Base-by-base conservation (phyloP, 2,329 filamentous ascomycete genomes). In the Davidsoniella virescens region DNA sequence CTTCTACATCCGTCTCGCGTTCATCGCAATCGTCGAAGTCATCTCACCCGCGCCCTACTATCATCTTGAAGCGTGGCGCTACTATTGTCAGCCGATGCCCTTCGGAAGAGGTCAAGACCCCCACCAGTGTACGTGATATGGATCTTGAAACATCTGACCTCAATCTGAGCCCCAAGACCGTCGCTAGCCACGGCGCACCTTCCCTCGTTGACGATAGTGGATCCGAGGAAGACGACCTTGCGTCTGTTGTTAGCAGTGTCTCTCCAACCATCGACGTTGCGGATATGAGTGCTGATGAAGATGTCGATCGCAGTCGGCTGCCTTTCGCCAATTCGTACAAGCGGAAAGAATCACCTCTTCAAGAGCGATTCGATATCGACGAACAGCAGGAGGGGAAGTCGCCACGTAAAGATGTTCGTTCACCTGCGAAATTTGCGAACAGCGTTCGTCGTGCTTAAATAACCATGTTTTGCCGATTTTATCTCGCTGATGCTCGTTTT, bases 171-270 rank as follows among this genome's bases (percentile, higher is more conserved):
- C 82, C 82, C 4, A 78, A 78, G 57, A 82, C 80, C 0, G 65
- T 80, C 41, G 71, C 80, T 48, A 83, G 81, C 62, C 86, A 86
- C 62, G 84, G 84, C 56, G 82, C 84, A 7, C 84, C 84, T 18
- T 87, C 82, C 57, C 71, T 88, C 45, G 82, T 87, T 59, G 86
- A 82, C 64, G 84, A 88, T 63, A 82, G 87, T 59, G 81, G 82
- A 57, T 83, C 87, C 60, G 85, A 83, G 58, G 82, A 84, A 56
- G 80, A 82, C 50, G 51, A 53, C 37, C 20, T 53, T 26, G 51
- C 47, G 9, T 53, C 51, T 5, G 51, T 53, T 45, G 42, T 47
- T 20, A 46, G 51, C 16, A 47, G 46, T 39, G 43, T 33, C 38
- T 53, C 51, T 14, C 51, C 51, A 3, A 44, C 44, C 10, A 40